Base-by-base conservation (phyloP, 2,329 filamentous ascomycete genomes). In the Talaromyces amestolkiae region DNA sequence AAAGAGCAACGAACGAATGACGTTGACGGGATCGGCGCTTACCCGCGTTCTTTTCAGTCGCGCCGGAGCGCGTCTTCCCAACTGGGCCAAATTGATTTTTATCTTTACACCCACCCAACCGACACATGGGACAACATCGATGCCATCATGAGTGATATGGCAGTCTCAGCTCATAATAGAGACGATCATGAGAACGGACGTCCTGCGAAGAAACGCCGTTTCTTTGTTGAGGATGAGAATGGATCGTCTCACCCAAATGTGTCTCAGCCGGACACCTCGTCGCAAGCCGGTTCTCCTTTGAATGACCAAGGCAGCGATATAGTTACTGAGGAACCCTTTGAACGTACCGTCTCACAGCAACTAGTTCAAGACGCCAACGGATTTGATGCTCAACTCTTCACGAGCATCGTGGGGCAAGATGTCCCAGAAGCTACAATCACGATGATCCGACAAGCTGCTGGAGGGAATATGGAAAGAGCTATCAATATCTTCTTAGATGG, bases 401-500 rank as follows among this genome's bases (percentile, higher is more conserved):
- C 80, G 37, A 83, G 81, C n/a, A 82, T 89, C 19, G 79, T 88
- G n/a, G 87, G 86, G 33, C 80, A 84, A 63, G 71, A 80, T 41
- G 75, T 87, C 3, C 72, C 83, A 7, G 54, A 69, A 5, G 72
- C 80, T 17, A 80, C 80, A 0, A 71, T 88, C 31, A 69, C 78
- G 27, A 82, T 76, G 59, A 77, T 89, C 54, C 82, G 82, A 67
- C 73, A 79, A 39, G 79, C 72, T 8, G 83, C 85, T 60, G 82
- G 80, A 45, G 80, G 81, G 67, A 80, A 87, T 72, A 78, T 88
- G 27, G 83, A 89, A 72, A 80, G 81, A 70, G 86, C 87, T 53
- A 85, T 89, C 69, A 88, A 89, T 72, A 80, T 88, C 66, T 89
- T 86, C 71, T 81, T 88, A 43, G 87, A 89, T 71, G 87, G 87